Conservation (phyloP, 164 flowering plant genomes). For the Sedum album region DNA sequence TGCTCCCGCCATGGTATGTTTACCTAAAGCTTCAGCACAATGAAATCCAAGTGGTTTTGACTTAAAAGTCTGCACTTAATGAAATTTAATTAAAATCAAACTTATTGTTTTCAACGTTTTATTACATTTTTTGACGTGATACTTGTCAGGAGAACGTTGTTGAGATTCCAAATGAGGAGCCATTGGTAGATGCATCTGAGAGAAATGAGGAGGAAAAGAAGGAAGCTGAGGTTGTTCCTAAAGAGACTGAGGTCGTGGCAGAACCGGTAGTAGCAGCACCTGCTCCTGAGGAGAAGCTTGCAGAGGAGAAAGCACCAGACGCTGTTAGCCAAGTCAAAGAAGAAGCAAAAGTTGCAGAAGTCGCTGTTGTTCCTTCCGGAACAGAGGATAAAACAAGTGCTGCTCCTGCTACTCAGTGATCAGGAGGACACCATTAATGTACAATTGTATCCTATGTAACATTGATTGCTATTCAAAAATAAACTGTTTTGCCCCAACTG, state of each 20-base stretch:
- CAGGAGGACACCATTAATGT: background rate
- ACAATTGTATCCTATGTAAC: constrained; percentile 2
- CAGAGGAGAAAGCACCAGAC: background rate
- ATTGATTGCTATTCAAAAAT: background rate
- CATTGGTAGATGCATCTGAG: constrained; percentile 36
- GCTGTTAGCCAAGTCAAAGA: background rate
- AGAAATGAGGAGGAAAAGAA: constrained; percentile 17
- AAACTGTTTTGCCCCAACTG: background rate
- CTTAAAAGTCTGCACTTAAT: too few relatives aligned
- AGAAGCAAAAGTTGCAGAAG: constrained; percentile 9
- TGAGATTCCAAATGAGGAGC: constrained; percentile 23
- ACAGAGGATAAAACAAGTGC: constrained; percentile 14
- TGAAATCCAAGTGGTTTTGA: too few relatives aligned
- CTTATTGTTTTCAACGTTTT: too few relatives aligned
- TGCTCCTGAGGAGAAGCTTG: background rate
- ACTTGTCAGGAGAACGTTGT: background rate
- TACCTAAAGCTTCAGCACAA: too few relatives aligned
- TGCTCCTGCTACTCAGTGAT: constrained; percentile 13
- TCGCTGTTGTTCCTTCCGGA: background rate
- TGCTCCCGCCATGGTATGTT: too few relatives aligned
- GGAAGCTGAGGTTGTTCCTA: background rate
- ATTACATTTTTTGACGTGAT: too few relatives aligned
- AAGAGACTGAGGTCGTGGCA: background rate
- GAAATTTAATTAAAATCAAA: too few relatives aligned
- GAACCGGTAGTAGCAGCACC: background rate